Conservation (phyloP, 2,329 filamentous ascomycete species). For the Xylaria sp. region DNA sequence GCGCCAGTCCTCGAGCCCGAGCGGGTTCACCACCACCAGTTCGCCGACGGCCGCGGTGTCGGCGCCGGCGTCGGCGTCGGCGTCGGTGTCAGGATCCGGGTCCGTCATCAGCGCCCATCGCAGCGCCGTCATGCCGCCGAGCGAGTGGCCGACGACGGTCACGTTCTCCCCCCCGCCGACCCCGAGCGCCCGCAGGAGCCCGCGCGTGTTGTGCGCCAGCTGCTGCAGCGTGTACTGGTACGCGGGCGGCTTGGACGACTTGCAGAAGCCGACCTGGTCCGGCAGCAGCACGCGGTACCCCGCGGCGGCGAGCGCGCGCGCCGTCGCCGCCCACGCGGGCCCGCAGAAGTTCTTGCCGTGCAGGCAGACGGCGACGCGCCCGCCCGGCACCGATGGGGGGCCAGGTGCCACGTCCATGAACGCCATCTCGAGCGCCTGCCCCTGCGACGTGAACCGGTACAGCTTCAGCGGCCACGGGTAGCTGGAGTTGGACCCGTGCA, state of each 20-base stretch:
- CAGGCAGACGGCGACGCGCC: conserved; percentile 50
- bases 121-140: conserved; percentile 57
- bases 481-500: conserved; percentile 55
- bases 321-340: conserved; percentile 54
- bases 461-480: conserved; percentile 55
- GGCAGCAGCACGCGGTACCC: conserved; percentile 57
- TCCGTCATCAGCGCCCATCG: conserved; percentile 56
- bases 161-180: conserved; percentile 48
- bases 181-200: conserved; percentile 48
- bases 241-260: conserved; percentile 52
- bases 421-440: conserved; percentile 54
- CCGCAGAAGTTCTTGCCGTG: conserved; percentile 62
- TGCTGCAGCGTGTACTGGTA: conserved; percentile 59
- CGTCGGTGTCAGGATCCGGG: too few species aligned
- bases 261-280: conserved; percentile 61
- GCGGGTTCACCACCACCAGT: conserved; percentile 53
- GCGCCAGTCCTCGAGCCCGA: conserved; percentile 59
- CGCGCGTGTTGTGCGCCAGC: conserved; percentile 53
- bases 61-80: too few species aligned
- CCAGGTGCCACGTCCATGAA: conserved; percentile 56
- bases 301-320: conserved; percentile 42
- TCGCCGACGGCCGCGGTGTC: conserved; percentile 47
- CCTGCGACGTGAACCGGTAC: conserved; percentile 52
- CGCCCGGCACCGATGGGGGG: conserved; percentile 36
- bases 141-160: conserved; percentile 56